Conservation (phyloP, 2,329 filamentous ascomycete species). For the Penicillium sp. region DNA sequence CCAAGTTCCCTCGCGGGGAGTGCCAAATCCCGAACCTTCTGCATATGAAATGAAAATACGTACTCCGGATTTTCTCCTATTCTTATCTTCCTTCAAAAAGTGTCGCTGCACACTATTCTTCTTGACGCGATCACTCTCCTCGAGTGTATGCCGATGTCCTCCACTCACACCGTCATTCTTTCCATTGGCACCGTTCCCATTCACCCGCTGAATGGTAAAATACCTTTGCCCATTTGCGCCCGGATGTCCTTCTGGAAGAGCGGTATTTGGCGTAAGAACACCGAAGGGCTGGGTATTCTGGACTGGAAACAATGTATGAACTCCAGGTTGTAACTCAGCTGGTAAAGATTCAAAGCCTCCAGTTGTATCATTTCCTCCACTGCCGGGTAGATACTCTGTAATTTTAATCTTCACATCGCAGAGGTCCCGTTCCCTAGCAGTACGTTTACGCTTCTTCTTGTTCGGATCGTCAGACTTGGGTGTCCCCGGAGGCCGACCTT, state of each 20-base stretch:
- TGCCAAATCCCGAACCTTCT: slow-evolving; percentile 5
- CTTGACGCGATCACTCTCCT: slow-evolving; percentile 75
- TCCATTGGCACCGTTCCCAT: slow-evolving; percentile 72
- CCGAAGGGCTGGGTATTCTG: slow-evolving; percentile 39
- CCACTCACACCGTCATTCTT: slow-evolving; percentile 69
- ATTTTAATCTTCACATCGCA: slow-evolving; percentile 88
- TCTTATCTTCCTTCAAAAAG: slow-evolving; percentile 64
- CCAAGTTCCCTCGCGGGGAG: slow-evolving; percentile 12
- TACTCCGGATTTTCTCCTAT: slow-evolving; percentile 61
- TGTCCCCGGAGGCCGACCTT: slow-evolving; percentile 75
- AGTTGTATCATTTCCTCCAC: slow-evolving; percentile 26
- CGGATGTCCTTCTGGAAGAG: slow-evolving; percentile 46
- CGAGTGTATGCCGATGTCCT: slow-evolving; percentile 72
- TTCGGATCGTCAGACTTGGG: slow-evolving; percentile 76
- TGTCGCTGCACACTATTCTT: slow-evolving; percentile 74
- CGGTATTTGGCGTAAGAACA: slow-evolving; percentile 43
- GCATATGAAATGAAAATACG: slow-evolving; percentile 32
- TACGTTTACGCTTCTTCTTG: slow-evolving; percentile 79
- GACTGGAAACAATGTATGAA: slow-evolving; percentile 24
- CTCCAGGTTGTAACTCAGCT: slow-evolving; percentile 23
- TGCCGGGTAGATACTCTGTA: slow-evolving; percentile 68
- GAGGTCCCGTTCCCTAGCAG: slow-evolving; percentile 72
- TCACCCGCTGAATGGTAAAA: slow-evolving; percentile 76
- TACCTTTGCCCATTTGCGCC: slow-evolving; percentile 56
- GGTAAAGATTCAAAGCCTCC: slow-evolving; percentile 22